Conservation (phyloP, 2,329 filamentous ascomycete species). For the Pseudogymnoascus sp. region DNA sequence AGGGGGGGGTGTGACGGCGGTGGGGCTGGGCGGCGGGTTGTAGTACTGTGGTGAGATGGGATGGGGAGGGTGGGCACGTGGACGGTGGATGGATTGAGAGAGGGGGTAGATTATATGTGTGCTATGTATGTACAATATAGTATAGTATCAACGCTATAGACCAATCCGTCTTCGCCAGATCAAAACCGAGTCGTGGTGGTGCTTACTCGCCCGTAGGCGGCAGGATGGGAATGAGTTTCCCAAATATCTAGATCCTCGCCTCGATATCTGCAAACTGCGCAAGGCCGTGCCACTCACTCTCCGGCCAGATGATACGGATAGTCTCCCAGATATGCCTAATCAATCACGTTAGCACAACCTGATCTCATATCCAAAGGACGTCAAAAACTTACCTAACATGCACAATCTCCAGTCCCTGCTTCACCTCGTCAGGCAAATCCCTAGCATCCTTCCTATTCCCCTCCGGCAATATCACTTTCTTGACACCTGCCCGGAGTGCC, state of each 20-base stretch:
- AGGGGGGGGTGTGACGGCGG: not conserved
- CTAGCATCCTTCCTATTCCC: constrained; percentile 88
- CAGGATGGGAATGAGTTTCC: not conserved
- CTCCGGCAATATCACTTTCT: constrained; percentile 80
- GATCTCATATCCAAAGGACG: constrained; percentile 19
- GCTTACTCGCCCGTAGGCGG: not conserved
- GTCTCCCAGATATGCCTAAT: constrained; percentile 87
- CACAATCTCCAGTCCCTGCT: constrained; percentile 77
- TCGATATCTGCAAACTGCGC: constrained; percentile 63
- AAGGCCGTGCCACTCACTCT: constrained; percentile 74
- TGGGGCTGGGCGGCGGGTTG: not conserved
- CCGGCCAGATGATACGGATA: constrained; percentile 84
- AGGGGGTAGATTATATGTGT: constrained; percentile 3
- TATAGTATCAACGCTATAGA: constrained; percentile 2
- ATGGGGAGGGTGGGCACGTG: not conserved
- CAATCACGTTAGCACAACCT: constrained; percentile 17
- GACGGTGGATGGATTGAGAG: not conserved
- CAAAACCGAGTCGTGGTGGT: not conserved
- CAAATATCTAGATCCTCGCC: constrained; percentile 58
- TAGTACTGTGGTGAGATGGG: not conserved
- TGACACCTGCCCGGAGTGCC: constrained; percentile 84
- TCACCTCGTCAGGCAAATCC: constrained; percentile 85
- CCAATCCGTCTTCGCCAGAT: not conserved
- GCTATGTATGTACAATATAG: not conserved
- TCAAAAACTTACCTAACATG: constrained; percentile 65